These are phyloP conservation scores for Trametes cingulata DNA, from an alignment of 768 basidiomycete species.

Conservation along the genomic window DNA sequence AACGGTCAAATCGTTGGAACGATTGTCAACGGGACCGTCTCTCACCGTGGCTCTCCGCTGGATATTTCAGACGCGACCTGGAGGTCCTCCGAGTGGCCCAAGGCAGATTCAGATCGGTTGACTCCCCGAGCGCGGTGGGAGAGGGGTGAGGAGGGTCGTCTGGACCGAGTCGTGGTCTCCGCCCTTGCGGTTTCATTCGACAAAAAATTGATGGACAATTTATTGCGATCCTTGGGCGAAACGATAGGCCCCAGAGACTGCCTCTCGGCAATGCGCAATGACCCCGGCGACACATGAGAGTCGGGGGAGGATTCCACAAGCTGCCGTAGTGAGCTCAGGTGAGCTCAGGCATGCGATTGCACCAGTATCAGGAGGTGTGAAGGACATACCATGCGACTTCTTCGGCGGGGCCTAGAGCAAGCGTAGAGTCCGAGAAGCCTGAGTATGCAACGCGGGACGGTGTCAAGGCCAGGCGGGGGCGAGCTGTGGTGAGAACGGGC, in stretches of 20 bases:
- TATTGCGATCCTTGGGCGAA: constrained; percentile 17
- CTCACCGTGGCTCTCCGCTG: constrained; percentile 24
- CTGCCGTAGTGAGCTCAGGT: neutral
- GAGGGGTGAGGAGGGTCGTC: constrained; percentile 8
- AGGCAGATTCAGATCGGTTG: neutral
- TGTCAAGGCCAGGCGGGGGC: neutral
- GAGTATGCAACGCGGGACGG: neutral
- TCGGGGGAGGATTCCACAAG: constrained; percentile 2
- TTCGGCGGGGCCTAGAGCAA: neutral
- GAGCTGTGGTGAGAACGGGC: neutral
- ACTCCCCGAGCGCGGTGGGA: constrained; percentile 16
- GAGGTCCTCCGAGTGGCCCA: constrained; percentile 8
- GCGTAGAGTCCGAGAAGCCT: neutral
- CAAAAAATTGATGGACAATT: constrained; percentile 21
- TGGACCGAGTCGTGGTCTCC: neutral
- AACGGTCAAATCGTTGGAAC: neutral
- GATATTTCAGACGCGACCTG: constrained; percentile 10
- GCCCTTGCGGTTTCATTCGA: constrained; percentile 7
- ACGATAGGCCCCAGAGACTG: constrained; percentile 5
- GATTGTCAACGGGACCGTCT: neutral
- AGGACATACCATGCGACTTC: neutral
- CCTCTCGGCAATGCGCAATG: neutral
- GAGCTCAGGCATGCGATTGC: too few species aligned
- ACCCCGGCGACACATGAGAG: constrained; percentile 3
- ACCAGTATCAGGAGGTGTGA: neutral